phyloP scores from a whole-genome alignment of 176 grass and related monocot genomes.

The Musa acuminata region DNA sequence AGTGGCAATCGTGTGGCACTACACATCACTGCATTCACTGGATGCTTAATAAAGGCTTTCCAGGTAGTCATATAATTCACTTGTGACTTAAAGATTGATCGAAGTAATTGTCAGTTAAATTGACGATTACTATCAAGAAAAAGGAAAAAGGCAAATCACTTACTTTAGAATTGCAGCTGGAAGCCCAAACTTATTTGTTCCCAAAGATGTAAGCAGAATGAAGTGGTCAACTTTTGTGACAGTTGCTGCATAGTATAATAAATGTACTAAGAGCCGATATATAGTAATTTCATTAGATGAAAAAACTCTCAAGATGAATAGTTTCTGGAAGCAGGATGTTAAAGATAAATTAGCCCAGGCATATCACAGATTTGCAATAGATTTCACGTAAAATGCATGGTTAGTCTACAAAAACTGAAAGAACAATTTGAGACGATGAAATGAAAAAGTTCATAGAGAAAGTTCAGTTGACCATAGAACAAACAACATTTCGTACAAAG shows the following conservation, averaged over 20 bases:
- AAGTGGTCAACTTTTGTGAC: constrained; percentile 67
- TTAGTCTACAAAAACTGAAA: no score
- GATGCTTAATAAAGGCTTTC: not conserved
- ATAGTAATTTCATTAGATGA: not conserved
- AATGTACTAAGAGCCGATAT: not conserved
- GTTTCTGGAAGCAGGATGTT: not conserved
- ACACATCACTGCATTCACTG: not conserved
- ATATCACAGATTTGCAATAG: not conserved
- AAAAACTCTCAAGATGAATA: not conserved
- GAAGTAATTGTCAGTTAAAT: no score
- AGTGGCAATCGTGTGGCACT: not conserved
- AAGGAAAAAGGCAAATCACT: not conserved
- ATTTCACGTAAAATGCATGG: not conserved
- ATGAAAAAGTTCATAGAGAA: no score
- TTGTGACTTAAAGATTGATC: no score
- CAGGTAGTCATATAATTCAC: no score
- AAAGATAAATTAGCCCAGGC: not conserved
- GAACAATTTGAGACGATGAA: no score
- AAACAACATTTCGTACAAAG: no score
- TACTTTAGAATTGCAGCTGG: constrained; percentile 81
- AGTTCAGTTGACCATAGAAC: no score
- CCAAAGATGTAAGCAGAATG: constrained; percentile 89
- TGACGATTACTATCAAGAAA: not conserved
- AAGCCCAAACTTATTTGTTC: constrained; percentile 71
- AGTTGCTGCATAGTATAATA: constrained; percentile 31